These are phyloP conservation scores for Phytopythium chamaehyphon DNA, from an alignment of 352 stramenopile genomes.

Conservation along the genomic window DNA sequence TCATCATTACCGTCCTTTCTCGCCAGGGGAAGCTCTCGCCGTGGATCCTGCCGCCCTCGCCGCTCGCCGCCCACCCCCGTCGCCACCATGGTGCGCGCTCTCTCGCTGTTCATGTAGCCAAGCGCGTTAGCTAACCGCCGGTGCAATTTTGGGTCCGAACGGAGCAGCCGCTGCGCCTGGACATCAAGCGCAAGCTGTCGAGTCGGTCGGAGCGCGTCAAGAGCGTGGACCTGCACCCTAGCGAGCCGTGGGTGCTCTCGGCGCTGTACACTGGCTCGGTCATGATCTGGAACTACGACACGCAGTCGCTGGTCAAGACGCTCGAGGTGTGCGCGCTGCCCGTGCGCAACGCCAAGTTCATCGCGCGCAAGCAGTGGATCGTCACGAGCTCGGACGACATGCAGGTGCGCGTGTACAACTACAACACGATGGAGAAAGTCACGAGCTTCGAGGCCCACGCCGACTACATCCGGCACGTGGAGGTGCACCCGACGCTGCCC, in stretches of 20 bases:
- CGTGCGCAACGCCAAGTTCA: conserved; percentile 93
- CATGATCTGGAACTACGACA: conserved; percentile 99
- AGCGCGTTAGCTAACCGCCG: no score
- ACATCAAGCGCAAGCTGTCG: conserved; percentile 93
- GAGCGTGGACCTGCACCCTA: conserved; percentile 97
- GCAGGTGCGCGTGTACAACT: conserved; percentile 98
- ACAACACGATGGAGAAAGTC: conserved; percentile 99
- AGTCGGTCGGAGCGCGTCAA: conserved; percentile 97
- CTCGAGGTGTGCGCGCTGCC: conserved; percentile 97
- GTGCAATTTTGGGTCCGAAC: background rate
- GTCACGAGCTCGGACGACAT: conserved; percentile 95
- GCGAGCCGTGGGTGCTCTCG: conserved; percentile 96
- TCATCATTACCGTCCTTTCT: no score
- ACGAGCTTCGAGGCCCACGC: conserved; percentile 95
- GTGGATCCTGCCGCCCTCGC: no score
- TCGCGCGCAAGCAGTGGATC: conserved; percentile 98
- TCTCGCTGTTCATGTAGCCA: no score
- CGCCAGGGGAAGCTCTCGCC: no score
- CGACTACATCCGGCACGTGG: conserved; percentile 98
- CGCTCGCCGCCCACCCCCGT: no score
- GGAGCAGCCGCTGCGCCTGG: conserved; percentile 62
- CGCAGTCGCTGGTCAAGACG: conserved; percentile 93
- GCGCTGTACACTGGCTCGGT: conserved; percentile 97
- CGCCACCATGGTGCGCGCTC: no score
- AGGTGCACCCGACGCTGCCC: conserved; percentile 96